Evolutionary conservation across 345 rosid genomes (phyloP), one percentile per base, ranked within the genome.

Genomic region (Excoecaria agallocha): DNA sequence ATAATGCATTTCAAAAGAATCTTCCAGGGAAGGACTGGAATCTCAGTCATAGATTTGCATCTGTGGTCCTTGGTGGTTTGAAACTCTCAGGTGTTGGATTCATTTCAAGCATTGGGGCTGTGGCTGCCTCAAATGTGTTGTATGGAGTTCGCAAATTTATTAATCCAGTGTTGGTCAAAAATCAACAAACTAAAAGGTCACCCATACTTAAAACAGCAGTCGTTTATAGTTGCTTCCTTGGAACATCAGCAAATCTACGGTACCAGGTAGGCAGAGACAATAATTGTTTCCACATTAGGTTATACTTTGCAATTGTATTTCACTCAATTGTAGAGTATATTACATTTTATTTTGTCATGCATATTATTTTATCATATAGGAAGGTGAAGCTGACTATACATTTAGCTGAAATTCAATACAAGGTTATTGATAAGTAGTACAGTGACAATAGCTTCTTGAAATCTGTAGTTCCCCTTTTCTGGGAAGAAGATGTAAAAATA

Each of bases 1-100:
- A 92, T 78, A 92, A 90, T 83, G 98, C 98, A 52, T 94, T 94
- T 84, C 97, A 92, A 77, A 94, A 94, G 82, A 89, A 82, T 77
- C 86, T 90, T 74, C 92, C 83, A 50, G 98, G 98, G 73, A 86
- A 78, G 80, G 88, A 90, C 73, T 94, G 94, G 98, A 83, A 86
- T 79, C 76, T 87, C 72, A 85, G 76, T 83, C 96, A 90, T 75
- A 80, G 98, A 79, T 75, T 90, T 70, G 97, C 92, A 79, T 92
- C 96, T 20, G 96, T 92, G 69, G 71, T 94, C 68, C 52, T 94
- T 69, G 97, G 97, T 74, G 97, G 97, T 69, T 66, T 94, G 70
- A 94, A 94, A 82, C 89, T 94, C 69, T 94, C 93, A 57, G 70
- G 85, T 71, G 98, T 92, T 67, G 97, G 97, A 80, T 84, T 90